Evolutionary conservation across 2,329 filamentous ascomycete genomes (phyloP).

Genomic region (Phialophora chinensis): DNA sequence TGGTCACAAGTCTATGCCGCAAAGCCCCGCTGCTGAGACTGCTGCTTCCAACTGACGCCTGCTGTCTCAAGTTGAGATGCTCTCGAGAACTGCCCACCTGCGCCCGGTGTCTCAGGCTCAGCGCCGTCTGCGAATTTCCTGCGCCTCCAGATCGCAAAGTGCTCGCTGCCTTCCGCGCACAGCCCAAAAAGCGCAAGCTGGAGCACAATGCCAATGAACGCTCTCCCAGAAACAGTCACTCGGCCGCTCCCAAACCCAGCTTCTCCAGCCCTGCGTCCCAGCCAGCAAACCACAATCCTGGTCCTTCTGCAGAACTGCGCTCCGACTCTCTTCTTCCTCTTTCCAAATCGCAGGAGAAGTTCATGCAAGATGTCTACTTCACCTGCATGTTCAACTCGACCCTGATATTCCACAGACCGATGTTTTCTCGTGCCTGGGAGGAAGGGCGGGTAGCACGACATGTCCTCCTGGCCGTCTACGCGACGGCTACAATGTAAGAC

Average conservation of each 20-base stretch:
- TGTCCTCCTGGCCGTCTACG: slow-evolving; percentile 22
- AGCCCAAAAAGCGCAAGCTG: slow-evolving; percentile 14
- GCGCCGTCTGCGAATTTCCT: slow-evolving; percentile 22
- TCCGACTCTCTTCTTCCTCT: not conserved
- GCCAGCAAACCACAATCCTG: not conserved
- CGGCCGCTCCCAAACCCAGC: not conserved
- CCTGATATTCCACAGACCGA: slow-evolving; percentile 21
- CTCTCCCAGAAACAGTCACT: not conserved
- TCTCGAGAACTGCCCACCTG: slow-evolving; percentile 26
- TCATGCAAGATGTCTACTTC: slow-evolving; percentile 27
- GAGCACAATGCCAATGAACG: not conserved
- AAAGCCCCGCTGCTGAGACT: no score
- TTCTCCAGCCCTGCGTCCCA: not conserved
- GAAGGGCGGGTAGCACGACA: slow-evolving; percentile 12
- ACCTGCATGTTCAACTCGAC: slow-evolving; percentile 28
- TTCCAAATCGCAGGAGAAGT: slow-evolving; percentile 9
- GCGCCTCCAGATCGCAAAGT: slow-evolving; percentile 26
- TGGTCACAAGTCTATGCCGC: not conserved
- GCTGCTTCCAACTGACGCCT: slow-evolving; percentile 3
- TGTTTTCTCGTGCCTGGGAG: slow-evolving; percentile 14
- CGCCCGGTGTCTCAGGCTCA: slow-evolving; percentile 20
- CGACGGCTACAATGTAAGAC: slow-evolving; percentile 26
- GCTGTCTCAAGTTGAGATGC: slow-evolving; percentile 20
- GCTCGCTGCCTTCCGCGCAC: slow-evolving; percentile 24
- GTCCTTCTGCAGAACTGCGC: not conserved